These are phyloP conservation scores for Pholiota conissans DNA, from an alignment of 768 basidiomycete species.

Conservation along the genomic window DNA sequence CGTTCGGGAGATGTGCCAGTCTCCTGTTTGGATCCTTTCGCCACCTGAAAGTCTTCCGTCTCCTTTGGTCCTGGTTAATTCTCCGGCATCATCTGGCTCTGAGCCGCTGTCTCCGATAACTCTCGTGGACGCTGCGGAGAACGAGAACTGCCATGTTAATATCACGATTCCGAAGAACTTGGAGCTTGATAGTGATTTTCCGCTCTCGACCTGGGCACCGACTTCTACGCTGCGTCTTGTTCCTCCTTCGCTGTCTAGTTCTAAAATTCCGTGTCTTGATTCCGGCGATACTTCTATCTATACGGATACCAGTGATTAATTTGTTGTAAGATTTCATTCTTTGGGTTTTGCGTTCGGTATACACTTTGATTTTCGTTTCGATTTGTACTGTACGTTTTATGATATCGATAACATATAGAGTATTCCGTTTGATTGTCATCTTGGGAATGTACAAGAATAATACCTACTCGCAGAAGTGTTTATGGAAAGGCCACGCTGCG, in stretches of 20 bases:
- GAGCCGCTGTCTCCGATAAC: conserved; percentile 25
- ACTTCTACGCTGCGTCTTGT: conserved; percentile 25
- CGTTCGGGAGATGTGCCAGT: conserved; percentile 26
- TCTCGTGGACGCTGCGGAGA: conserved; percentile 14
- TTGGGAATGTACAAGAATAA: too few relatives aligned
- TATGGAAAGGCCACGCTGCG: conserved; percentile 24
- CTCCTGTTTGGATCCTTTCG: conserved; percentile 27
- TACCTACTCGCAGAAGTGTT: conserved; percentile 23
- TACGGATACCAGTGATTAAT: background rate
- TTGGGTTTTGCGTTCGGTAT: too few relatives aligned
- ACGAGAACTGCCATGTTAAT: conserved; percentile 18
- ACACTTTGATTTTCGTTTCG: too few relatives aligned
- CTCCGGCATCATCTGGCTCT: conserved; percentile 6
- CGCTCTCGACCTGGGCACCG: conserved; percentile 13
- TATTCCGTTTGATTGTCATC: too few relatives aligned
- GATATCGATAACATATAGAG: too few relatives aligned
- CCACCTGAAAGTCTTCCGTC: conserved; percentile 26
- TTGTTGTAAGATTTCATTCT: background rate
- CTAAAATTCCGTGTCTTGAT: conserved; percentile 8
- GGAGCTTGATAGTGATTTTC: conserved; percentile 15
- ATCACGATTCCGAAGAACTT: conserved; percentile 23
- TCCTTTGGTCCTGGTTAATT: conserved; percentile 22
- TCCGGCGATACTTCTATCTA: conserved; percentile 4
- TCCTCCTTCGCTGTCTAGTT: conserved; percentile 9
- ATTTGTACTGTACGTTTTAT: background rate